phyloP scores from a whole-genome alignment of 306 rosid species.

The Glycyrrhiza uralensis region DNA sequence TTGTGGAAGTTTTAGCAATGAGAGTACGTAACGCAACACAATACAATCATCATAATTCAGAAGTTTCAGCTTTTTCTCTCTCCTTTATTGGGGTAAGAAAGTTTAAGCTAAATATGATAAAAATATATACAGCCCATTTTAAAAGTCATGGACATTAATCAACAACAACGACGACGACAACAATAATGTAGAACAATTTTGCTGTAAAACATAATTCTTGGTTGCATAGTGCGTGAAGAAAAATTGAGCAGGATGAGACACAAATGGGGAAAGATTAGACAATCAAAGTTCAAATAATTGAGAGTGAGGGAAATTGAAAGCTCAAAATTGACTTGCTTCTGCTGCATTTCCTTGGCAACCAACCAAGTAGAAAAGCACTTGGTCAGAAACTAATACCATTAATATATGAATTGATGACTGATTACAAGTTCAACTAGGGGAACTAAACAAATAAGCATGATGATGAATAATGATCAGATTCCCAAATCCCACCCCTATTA shows the following conservation, averaged over 20 bases:
- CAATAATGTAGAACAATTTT: not conserved
- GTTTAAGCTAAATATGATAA: not conserved
- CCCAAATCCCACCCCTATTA: not conserved
- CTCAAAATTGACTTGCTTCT: not conserved
- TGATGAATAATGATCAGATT: conserved; percentile 9
- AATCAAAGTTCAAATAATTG: not conserved
- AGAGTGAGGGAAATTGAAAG: conserved; percentile 1
- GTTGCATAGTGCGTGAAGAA: not conserved
- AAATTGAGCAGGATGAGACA: not conserved
- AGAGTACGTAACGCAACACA: not conserved
- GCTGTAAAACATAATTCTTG: conserved; percentile 8
- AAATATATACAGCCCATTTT: not conserved
- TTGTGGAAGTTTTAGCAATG: not conserved
- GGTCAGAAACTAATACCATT: conserved; percentile 4
- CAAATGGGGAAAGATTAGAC: not conserved
- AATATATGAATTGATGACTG: not conserved
- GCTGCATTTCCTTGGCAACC: conserved; percentile 28
- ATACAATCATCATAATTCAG: conserved; percentile 12
- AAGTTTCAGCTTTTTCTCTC: not conserved
- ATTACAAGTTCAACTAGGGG: not conserved
- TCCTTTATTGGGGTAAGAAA: not conserved
- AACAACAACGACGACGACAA: not conserved
- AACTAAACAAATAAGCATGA: not conserved
- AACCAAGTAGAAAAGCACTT: not conserved
- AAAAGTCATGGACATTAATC: conserved; percentile 6